Percentiles rank a stretch among this genome's conserved stretches.
Evolutionary conservation across 306 rosid genomes (phyloP).

Genomic region (Dicorynia guianensis): DNA sequence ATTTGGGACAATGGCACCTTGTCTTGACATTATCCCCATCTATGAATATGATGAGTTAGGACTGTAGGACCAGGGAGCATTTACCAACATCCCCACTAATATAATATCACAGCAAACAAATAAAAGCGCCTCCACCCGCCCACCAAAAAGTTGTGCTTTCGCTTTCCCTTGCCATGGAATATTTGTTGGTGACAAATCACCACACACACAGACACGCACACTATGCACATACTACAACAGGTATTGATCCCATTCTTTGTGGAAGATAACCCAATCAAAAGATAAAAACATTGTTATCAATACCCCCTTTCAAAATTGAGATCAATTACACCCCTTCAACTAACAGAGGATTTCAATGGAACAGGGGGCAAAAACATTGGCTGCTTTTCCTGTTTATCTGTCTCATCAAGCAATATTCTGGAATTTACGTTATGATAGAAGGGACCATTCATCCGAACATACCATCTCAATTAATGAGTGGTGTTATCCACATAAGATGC

Average conservation of each 20-base stretch:
- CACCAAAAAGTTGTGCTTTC: background rate
- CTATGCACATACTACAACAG: background rate
- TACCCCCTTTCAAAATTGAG: no score
- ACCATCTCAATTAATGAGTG: constrained; percentile 27
- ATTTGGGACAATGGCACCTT: constrained; percentile 38
- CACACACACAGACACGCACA: background rate
- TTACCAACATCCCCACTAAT: constrained; percentile 17
- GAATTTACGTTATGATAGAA: background rate
- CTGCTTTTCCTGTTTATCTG: background rate
- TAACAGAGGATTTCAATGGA: no score
- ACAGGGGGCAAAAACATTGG: no score
- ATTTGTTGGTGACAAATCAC: background rate
- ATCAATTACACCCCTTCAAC: no score
- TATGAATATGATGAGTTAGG: constrained; percentile 40
- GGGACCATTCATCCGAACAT: constrained; percentile 33
- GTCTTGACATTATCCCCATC: constrained; percentile 29
- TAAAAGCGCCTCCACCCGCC: background rate
- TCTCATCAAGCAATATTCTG: background rate
- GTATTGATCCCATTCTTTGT: no score
- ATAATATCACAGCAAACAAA: background rate
- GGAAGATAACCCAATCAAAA: no score
- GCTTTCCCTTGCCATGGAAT: background rate
- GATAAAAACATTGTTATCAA: no score
- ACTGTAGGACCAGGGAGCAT: constrained; percentile 28
- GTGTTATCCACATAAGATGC: no score